phyloP scores from a whole-genome alignment of 2,329 filamentous ascomycete species.

The Diaporthe sp. region DNA sequence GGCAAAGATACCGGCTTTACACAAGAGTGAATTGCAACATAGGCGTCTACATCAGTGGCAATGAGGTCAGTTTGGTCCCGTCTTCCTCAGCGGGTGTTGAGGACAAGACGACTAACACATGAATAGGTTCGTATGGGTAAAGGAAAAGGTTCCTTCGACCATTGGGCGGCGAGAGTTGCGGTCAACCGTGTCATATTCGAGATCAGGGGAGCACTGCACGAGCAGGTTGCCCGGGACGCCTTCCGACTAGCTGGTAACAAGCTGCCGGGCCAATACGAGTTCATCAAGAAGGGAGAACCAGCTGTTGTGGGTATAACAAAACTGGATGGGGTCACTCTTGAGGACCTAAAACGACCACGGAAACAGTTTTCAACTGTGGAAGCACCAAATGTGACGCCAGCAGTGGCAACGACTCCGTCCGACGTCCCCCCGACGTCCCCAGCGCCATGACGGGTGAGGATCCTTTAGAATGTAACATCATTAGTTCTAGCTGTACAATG shows the following conservation, averaged over 20 bases:
- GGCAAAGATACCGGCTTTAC: constrained; percentile 92
- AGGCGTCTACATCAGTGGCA: constrained; percentile 94
- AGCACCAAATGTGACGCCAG: constrained; percentile 46
- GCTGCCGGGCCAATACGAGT: constrained; percentile 90
- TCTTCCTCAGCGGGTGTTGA: background rate
- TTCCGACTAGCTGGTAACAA: constrained; percentile 96
- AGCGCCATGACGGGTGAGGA: constrained; percentile 42
- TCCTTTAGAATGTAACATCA: constrained; percentile 35
- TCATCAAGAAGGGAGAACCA: constrained; percentile 91
- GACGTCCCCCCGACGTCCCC: constrained; percentile 46
- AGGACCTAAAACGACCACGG: constrained; percentile 84
- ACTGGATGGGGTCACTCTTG: constrained; percentile 83
- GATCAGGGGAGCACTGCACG: constrained; percentile 90
- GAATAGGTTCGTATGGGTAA: constrained; percentile 93
- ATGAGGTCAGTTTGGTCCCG: constrained; percentile 70
- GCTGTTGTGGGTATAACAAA: constrained; percentile 94
- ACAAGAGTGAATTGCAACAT: constrained; percentile 92
- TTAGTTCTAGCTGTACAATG: constrained; percentile 22
- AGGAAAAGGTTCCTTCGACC: constrained; percentile 96
- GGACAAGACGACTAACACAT: constrained; percentile 9
- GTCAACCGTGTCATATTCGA: constrained; percentile 95
- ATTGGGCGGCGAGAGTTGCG: constrained; percentile 91
- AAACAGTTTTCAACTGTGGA: constrained; percentile 66
- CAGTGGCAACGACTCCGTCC: constrained; percentile 44
- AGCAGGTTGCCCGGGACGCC: constrained; percentile 92